These are phyloP conservation scores for Aspergillus sclerotiicarbonarius DNA, from an alignment of 495 filamentous ascomycete genomes.

Conservation along the genomic window DNA sequence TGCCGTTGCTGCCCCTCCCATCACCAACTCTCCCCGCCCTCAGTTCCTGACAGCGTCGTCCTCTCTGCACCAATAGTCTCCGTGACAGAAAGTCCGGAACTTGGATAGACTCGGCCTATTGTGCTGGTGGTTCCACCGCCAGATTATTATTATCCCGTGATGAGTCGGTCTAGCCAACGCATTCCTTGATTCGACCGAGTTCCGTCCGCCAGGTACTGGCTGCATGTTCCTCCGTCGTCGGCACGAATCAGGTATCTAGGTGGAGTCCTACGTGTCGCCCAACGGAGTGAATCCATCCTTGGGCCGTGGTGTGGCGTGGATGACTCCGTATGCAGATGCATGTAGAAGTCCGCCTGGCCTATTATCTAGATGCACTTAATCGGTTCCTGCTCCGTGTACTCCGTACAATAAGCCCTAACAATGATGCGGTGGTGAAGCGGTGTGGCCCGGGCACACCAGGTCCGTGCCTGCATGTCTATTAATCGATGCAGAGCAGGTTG, in stretches of 20 bases:
- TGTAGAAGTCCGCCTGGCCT: background rate
- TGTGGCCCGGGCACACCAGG: background rate
- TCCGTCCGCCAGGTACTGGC: conserved; percentile 3
- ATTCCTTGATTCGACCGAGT: conserved; percentile 5
- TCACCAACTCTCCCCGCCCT: background rate
- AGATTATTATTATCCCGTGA: background rate
- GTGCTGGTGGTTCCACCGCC: background rate
- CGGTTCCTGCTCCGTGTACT: background rate
- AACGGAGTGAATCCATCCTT: background rate
- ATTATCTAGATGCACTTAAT: background rate
- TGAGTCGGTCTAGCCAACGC: conserved; percentile 2
- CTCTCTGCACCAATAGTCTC: background rate
- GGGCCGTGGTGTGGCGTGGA: background rate
- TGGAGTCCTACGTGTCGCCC: conserved; percentile 4
- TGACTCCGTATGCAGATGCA: background rate
- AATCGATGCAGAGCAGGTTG: background rate
- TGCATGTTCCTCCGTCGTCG: background rate
- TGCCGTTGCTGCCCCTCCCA: background rate
- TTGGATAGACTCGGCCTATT: background rate
- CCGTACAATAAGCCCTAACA: background rate
- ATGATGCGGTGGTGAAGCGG: conserved; percentile 5
- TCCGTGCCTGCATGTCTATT: background rate
- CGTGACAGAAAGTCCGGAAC: background rate
- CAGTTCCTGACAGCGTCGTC: conserved; percentile 10
- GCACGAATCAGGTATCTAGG: conserved; percentile 2